Base-by-base conservation (phyloP, 2,329 filamentous ascomycete species). In the Microdochium bolleyi region DNA sequence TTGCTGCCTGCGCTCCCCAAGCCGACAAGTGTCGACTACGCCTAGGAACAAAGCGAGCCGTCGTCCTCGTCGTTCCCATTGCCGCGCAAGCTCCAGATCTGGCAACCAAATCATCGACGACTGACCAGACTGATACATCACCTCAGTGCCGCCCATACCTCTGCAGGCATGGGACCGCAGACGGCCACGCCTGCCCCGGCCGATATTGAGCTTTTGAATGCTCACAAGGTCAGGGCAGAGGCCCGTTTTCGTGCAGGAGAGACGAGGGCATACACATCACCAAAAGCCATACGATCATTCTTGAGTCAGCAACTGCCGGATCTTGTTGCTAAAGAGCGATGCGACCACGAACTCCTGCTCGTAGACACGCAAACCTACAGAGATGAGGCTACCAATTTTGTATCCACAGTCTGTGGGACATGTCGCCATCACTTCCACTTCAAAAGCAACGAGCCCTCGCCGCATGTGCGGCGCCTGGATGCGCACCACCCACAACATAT, bases 341-440 rank as follows among this genome's bases (percentile, higher is more conserved):
- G 62, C 13, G 60, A 56, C 24, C 65, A 67, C 56, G 61, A 64
- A 37, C 58, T 67, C 54, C 52, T 61, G 34, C 54, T 60, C 22
- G 52, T 61, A 19, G 46, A 50, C 16, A 53, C 53, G 5, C 63
- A 64, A 27, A 56, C 59, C 21, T 59, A 54, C 22, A 38, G 51
- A 16, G 49, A 49, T 11, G 21, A 49, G 3, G 49, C 57, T 10
- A 37, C 52, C 2, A 50, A 30, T 22, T 62, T 64, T 24, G 51
- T 64, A 14, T 67, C 64, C 3, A 53, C 58, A 22, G 49, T 66
- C 16, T 67, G 65, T 52, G 54, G 51, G 8, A 54, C 56, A 13
- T 67, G 64, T 24, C 61, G 56, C 9, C 54, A 60, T 49, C 64
- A 67, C 49, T 67, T 66, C 49, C 61, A 65, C 22, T 51, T 67